Conservation (phyloP, 108 stramenopile species). For the Mediolabrus comicus region DNA sequence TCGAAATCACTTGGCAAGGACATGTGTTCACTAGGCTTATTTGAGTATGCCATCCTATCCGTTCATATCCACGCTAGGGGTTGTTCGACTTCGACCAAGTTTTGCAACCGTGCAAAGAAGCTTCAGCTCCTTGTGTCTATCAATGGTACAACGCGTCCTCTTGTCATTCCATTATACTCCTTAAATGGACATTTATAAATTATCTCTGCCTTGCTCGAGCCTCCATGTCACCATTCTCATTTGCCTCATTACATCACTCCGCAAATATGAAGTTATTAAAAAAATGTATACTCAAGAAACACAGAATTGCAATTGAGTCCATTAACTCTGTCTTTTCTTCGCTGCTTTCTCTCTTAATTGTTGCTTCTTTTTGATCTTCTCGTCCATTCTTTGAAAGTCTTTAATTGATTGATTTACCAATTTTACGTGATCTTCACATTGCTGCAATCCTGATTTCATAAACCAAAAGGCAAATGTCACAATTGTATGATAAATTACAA, state of each 20-base stretch:
- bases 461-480: constrained; percentile 49
- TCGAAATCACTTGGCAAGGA: constrained; percentile 37
- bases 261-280: no score
- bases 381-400: constrained; percentile 33
- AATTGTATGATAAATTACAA: constrained; percentile 62
- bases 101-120: constrained; percentile 68
- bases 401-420: constrained; percentile 27
- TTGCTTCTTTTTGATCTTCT: constrained; percentile 20
- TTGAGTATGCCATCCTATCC: constrained; percentile 65
- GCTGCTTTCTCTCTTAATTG: neutral
- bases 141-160: constrained; percentile 68
- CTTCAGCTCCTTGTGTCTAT: constrained; percentile 63
- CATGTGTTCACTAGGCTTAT: constrained; percentile 56
- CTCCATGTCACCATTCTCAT: no score
- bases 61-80: constrained; percentile 69
- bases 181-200: neutral
- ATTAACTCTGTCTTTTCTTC: neutral
- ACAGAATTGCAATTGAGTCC: neutral
- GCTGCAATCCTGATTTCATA: constrained; percentile 49
- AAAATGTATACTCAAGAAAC: no score
- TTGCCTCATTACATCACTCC: no score
- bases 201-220: no score
- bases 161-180: constrained; percentile 68
- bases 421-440: constrained; percentile 43
- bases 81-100: constrained; percentile 75